phyloP scores from a whole-genome alignment of 2,329 filamentous ascomycete species.

The Alternaria arborescens region DNA sequence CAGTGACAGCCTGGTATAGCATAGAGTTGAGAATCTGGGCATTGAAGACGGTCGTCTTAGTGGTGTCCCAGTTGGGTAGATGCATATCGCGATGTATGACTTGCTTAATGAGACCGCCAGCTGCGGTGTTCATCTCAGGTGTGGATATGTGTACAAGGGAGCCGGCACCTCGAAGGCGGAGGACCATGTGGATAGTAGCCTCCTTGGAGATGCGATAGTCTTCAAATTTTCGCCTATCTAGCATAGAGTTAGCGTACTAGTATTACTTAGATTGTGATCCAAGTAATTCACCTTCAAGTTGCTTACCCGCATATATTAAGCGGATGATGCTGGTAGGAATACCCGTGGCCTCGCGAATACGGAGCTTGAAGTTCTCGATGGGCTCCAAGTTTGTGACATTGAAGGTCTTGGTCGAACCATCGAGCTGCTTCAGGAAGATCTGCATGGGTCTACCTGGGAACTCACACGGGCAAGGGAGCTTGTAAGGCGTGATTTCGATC shows the following conservation, averaged over 20 bases:
- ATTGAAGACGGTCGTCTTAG: slow-evolving; percentile 47
- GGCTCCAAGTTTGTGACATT: slow-evolving; percentile 70
- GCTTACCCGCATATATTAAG: slow-evolving; percentile 80
- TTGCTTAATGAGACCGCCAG: slow-evolving; percentile 55
- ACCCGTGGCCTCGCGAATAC: slow-evolving; percentile 63
- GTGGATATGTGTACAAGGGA: not conserved
- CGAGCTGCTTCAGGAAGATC: slow-evolving; percentile 7
- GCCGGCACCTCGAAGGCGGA: slow-evolving; percentile 68
- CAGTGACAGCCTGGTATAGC: slow-evolving; percentile 50
- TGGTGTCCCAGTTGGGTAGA: slow-evolving; percentile 7
- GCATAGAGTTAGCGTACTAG: slow-evolving; percentile 73
- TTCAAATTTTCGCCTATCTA: slow-evolving; percentile 48
- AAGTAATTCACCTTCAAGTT: slow-evolving; percentile 43
- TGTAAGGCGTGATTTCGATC: slow-evolving; percentile 53
- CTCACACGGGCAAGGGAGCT: not conserved
- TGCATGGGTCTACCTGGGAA: not conserved
- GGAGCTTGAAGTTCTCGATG: slow-evolving; percentile 91
- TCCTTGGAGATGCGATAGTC: slow-evolving; percentile 68
- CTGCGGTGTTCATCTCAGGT: slow-evolving; percentile 50
- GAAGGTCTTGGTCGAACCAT: slow-evolving; percentile 68
- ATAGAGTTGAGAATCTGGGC: slow-evolving; percentile 53
- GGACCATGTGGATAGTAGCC: slow-evolving; percentile 73
- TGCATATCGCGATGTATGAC: slow-evolving; percentile 46
- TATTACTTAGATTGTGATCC: not conserved
- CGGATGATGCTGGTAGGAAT: not conserved